Percentiles rank a stretch among this genome's conserved stretches.
These are phyloP conservation scores for Colletotrichum plurivorum DNA, from an alignment of 2,329 filamentous ascomycete species.

Conservation along the genomic window DNA sequence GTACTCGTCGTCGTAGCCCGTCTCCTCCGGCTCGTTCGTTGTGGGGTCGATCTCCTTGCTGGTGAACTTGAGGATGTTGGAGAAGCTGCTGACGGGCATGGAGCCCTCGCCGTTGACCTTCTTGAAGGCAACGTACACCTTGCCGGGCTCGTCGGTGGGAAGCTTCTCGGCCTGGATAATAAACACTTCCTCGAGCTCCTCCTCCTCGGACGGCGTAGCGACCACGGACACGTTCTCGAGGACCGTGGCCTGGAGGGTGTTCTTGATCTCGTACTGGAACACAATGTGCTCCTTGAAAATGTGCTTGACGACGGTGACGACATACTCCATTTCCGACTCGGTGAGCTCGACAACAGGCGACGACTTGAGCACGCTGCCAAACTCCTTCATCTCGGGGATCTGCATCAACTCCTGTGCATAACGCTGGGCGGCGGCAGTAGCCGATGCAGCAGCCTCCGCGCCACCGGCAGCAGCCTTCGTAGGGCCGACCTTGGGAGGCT, in stretches of 20 bases:
- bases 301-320: conserved; percentile 94
- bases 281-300: conserved; percentile 98
- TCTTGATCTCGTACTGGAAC: conserved; percentile 97
- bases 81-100: conserved; percentile 87
- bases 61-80: conserved; percentile 95
- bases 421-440: conserved; percentile 86
- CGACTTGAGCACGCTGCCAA: conserved; percentile 93
- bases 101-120: conserved; percentile 81
- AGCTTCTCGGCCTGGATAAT: conserved; percentile 91
- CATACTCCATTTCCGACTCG: conserved; percentile 97
- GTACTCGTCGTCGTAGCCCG: conserved; percentile 97
- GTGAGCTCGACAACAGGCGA: conserved; percentile 89
- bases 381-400: conserved; percentile 92
- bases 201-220: conserved; percentile 84
- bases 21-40: conserved; percentile 92
- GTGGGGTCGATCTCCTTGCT: conserved; percentile 98
- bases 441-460: conserved; percentile 82
- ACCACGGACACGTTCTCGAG: conserved; percentile 91
- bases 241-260: conserved; percentile 92
- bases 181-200: conserved; percentile 90
- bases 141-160: conserved; percentile 87
- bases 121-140: conserved; percentile 95
- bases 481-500: conserved; percentile 87
- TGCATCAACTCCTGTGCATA: conserved; percentile 89
- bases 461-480: conserved; percentile 78